These are phyloP conservation scores for Colletotrichum simmondsii DNA, from an alignment of 2,329 filamentous ascomycete species.

Conservation along the genomic window DNA sequence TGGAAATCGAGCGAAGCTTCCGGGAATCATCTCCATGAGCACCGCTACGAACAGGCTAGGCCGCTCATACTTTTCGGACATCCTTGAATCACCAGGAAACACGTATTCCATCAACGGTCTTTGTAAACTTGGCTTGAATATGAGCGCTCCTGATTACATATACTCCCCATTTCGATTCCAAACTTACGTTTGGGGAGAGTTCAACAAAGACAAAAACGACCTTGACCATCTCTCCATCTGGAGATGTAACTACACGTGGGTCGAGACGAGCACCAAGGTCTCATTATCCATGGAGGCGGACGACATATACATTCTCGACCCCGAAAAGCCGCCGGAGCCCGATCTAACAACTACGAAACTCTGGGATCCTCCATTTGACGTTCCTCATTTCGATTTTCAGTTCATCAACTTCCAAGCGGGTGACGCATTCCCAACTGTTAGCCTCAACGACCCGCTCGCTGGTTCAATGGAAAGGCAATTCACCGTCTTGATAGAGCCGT, in stretches of 20 bases:
- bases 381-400: not conserved
- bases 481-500: not conserved
- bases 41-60: not conserved
- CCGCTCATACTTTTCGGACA: not conserved
- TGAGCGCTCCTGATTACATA: not conserved
- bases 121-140: not conserved
- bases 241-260: slow-evolving; percentile 14
- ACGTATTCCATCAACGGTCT: not conserved
- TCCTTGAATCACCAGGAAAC: not conserved
- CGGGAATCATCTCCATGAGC: not conserved
- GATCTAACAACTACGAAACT: not conserved
- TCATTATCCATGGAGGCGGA: no score
- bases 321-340: not conserved
- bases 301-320: not conserved
- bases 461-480: not conserved
- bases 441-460: not conserved
- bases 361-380: not conserved
- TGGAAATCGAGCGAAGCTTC: not conserved
- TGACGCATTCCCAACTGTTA: not conserved
- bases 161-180: not conserved
- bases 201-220: not conserved
- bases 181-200: slow-evolving; percentile 1
- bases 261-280: not conserved
- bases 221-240: not conserved
- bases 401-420: not conserved